Conservation (phyloP, 805 yeast genomes). For the Candida pseudoglaebosa region DNA sequence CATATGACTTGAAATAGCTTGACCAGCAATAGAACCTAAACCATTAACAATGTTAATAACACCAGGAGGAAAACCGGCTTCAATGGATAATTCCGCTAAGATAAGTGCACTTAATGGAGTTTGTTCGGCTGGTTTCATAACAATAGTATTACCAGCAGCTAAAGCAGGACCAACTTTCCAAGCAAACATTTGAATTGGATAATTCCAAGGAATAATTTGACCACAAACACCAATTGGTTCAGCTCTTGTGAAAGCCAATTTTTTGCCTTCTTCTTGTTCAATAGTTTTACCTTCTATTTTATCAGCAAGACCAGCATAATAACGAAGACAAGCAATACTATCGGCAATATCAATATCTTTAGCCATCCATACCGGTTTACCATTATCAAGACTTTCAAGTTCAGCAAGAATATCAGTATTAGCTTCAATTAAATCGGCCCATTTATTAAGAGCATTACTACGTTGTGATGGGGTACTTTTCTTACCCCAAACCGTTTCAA, state of each 20-base stretch:
- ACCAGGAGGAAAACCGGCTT: constrained; percentile 45
- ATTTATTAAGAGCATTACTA: constrained; percentile 43
- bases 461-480: constrained; percentile 42
- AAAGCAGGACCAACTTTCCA: constrained; percentile 43
- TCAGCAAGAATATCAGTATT: constrained; percentile 50
- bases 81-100: constrained; percentile 38
- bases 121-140: constrained; percentile 45
- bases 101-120: constrained; percentile 44
- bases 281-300: constrained; percentile 62
- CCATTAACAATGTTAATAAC: constrained; percentile 39
- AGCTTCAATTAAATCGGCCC: constrained; percentile 47
- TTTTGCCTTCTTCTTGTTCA: constrained; percentile 48
- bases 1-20: constrained; percentile 25
- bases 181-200: constrained; percentile 45
- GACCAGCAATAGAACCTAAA: constrained; percentile 41
- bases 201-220: constrained; percentile 48
- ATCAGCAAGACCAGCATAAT: constrained; percentile 75
- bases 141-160: constrained; percentile 44
- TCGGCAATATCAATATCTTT: constrained; percentile 53
- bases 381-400: constrained; percentile 57
- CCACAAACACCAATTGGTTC: constrained; percentile 43
- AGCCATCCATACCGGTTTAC: constrained; percentile 52
- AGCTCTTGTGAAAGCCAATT: constrained; percentile 22
- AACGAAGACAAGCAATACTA: constrained; percentile 52
- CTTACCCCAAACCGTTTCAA: constrained; percentile 41